phyloP scores from a whole-genome alignment of 345 rosid species.

The Trapa incisa region DNA sequence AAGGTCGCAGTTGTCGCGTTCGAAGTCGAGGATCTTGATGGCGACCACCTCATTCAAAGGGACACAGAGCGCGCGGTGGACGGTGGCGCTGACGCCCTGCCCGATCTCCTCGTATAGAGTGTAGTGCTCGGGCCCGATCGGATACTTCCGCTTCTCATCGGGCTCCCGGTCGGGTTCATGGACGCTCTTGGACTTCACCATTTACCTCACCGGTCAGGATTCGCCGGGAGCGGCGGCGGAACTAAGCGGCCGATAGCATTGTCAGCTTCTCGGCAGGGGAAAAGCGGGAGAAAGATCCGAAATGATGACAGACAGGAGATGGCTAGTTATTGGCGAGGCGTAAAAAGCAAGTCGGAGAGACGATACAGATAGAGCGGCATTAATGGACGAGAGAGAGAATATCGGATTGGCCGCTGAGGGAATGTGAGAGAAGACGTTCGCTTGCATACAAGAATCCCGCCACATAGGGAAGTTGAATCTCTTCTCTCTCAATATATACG shows the following conservation, averaged over 20 bases:
- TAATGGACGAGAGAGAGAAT: constrained; percentile 3
- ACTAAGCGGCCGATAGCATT: neutral
- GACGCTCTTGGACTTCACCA: constrained; percentile 3
- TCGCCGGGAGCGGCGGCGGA: neutral
- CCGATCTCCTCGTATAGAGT: constrained; percentile 69
- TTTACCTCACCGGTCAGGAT: neutral
- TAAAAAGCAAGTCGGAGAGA: neutral
- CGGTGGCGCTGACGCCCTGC: constrained; percentile 84
- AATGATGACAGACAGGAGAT: constrained; percentile 8
- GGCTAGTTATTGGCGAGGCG: constrained; percentile 10
- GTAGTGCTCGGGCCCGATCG: constrained; percentile 72
- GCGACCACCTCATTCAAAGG: constrained; percentile 69
- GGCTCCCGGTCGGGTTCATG: constrained; percentile 6
- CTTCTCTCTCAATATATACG: neutral
- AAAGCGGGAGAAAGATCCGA: neutral
- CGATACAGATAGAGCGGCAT: neutral
- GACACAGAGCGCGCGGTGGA: constrained; percentile 69
- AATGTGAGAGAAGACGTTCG: constrained; percentile 7
- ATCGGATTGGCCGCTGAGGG: neutral
- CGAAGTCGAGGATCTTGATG: constrained; percentile 92
- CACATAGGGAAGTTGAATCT: constrained; percentile 10
- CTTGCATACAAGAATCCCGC: constrained; percentile 50
- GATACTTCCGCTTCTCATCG: constrained; percentile 87
- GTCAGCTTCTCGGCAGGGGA: neutral
- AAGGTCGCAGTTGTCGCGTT: constrained; percentile 82